A percentile compares a stretch with the other conserved stretches of the same genome.
These are phyloP conservation scores for Schoenoplectus tabernaemontani DNA, from an alignment of 202 grass and related monocot genomes.

Conservation along the genomic window DNA sequence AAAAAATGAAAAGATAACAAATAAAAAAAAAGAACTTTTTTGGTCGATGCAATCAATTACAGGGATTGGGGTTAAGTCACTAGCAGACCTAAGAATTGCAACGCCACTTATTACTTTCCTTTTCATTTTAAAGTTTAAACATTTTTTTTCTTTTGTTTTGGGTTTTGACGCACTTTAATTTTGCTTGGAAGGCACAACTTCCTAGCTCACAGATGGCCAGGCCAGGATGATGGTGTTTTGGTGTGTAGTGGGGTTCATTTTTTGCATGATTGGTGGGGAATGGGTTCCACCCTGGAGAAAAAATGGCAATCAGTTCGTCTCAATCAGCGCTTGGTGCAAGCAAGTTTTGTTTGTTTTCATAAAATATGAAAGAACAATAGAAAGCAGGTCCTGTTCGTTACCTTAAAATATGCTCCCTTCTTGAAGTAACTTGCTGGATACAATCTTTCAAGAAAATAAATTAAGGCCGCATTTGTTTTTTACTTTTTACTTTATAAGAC, in stretches of 20 bases:
- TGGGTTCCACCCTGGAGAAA: conserved; percentile 8
- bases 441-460: neutral
- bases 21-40: neutral
- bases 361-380: neutral
- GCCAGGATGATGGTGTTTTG: no score
- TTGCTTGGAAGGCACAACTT: conserved; percentile 23
- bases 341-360: conserved; percentile 8
- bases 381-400: neutral
- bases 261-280: conserved; percentile 14
- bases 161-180: neutral
- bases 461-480: neutral
- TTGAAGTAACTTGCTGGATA: neutral
- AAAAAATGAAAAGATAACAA: neutral
- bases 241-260: conserved; percentile 11
- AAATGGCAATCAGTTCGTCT: conserved; percentile 15
- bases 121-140: neutral
- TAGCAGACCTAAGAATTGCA: neutral
- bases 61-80: neutral
- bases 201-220: neutral
- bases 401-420: neutral
- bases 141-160: neutral
- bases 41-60: neutral
- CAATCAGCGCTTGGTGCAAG: neutral
- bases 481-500: neutral
- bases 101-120: neutral